Evolutionary conservation across 306 rosid genomes (phyloP).

Genomic region (Castanea crenata): DNA sequence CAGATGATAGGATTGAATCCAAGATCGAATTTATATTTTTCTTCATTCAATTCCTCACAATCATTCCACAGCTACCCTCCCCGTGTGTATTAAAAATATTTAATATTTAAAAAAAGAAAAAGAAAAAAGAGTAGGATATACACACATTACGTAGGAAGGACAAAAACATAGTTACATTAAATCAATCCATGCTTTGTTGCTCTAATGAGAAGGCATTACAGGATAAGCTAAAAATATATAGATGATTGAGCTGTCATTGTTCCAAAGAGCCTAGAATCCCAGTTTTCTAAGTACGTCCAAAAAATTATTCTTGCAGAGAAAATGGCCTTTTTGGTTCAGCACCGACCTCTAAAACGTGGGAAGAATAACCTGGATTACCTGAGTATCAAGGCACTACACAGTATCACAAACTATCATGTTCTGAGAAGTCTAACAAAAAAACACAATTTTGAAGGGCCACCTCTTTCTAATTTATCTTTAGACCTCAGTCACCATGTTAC

Average conservation of each 20-base stretch:
- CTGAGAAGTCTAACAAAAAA: slow-evolving; percentile 10
- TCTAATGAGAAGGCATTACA: neutral
- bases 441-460: slow-evolving; percentile 21
- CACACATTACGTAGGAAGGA: too few relatives aligned
- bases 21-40: slow-evolving; percentile 5
- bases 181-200: neutral
- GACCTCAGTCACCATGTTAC: slow-evolving; percentile 25
- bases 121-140: too few relatives aligned
- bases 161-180: too few relatives aligned
- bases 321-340: slow-evolving; percentile 17
- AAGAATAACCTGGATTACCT: neutral
- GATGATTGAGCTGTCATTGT: too few relatives aligned
- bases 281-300: too few relatives aligned
- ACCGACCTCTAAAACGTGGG: slow-evolving; percentile 1
- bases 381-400: slow-evolving; percentile 13
- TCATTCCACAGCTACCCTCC: neutral
- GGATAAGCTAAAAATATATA: too few relatives aligned
- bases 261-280: too few relatives aligned
- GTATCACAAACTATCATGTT: slow-evolving; percentile 2
- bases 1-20: slow-evolving; percentile 23
- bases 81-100: too few relatives aligned
- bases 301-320: too few relatives aligned
- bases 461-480: slow-evolving; percentile 9
- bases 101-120: too few relatives aligned
- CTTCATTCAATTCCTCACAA: neutral